A percentile compares a stretch with the other conserved stretches of the same genome.
Evolutionary conservation across 768 basidiomycete species (phyloP).

Genomic region (Thelephora ganbajun): DNA sequence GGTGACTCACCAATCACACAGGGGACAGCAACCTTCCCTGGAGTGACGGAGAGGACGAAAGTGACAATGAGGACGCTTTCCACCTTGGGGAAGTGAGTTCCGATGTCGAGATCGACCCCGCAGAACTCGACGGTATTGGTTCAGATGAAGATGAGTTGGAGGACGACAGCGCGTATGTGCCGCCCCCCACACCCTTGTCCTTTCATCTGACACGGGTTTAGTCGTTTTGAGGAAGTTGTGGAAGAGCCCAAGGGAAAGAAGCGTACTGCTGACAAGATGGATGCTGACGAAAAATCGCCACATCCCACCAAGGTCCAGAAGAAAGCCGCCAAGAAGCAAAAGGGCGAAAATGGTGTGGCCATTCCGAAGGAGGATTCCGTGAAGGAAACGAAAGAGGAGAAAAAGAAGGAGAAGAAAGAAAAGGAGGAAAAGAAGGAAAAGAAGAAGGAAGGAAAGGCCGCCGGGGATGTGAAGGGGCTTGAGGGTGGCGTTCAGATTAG

Average conservation of each 20-base stretch:
- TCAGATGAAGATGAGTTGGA: slow-evolving; percentile 20
- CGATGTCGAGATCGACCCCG: slow-evolving; percentile 64
- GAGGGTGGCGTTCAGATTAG: slow-evolving; percentile 61
- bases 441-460: slow-evolving; percentile 11
- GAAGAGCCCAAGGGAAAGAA: slow-evolving; percentile 20
- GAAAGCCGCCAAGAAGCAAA: slow-evolving; percentile 69
- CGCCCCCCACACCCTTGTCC: neutral
- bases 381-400: slow-evolving; percentile 17
- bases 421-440: slow-evolving; percentile 19
- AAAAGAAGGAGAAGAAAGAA: slow-evolving; percentile 20
- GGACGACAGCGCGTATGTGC: slow-evolving; percentile 24
- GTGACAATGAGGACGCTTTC: slow-evolving; percentile 36
- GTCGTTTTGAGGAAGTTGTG: slow-evolving; percentile 64
- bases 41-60: slow-evolving; percentile 33
- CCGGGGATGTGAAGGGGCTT: slow-evolving; percentile 30
- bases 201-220: slow-evolving; percentile 12
- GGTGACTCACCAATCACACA: neutral
- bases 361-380: slow-evolving; percentile 19
- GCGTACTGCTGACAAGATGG: slow-evolving; percentile 24
- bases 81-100: slow-evolving; percentile 68
- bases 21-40: slow-evolving; percentile 34
- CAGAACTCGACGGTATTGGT: slow-evolving; percentile 24
- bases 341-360: slow-evolving; percentile 39
- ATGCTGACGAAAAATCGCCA: slow-evolving; percentile 22
- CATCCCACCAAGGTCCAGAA: slow-evolving; percentile 36